Evolutionary conservation across 2,329 filamentous ascomycete species (phyloP), one percentile per base, ranked within the genome.

Genomic region (Fusarium sp.): DNA sequence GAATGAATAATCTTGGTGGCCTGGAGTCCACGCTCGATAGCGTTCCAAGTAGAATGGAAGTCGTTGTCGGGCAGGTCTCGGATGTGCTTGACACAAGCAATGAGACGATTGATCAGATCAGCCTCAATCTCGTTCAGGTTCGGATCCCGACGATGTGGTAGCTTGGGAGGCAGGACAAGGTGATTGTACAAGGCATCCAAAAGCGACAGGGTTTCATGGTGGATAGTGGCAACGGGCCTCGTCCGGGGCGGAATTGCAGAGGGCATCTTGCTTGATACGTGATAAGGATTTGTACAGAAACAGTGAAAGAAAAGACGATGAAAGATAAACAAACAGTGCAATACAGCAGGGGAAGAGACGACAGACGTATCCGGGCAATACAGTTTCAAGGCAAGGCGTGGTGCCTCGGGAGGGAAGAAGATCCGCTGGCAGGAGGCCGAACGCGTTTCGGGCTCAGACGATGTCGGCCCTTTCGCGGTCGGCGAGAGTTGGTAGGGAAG

Each of bases 181-280:
- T 79, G 77, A n/a, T 79, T 74, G 25, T 74, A 79, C 6, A 79
- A 35, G 3, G 74, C 71, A 6, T 78, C 74, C 10, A 64, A 54
- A n/a, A 77, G 27, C 11, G 65, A 74, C 14, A 71, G 47, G 18
- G 31, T 20, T 18, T 45, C 35, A 35, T 76, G 62, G 6, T 52
- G 58, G 20, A 22, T 40, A 18, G 60, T 27, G 9, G 42, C 33
- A 42, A 35, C 13, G 16, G 42, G 29, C 31, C 20, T 47, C 38
- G 35, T 27, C 2, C 22, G n/a, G 6, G 22, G 13, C 16, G 54
- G 31, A 22, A 65, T 42, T 11, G 65, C 35, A 22, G 35, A 31
- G 47, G 50, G 35, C 38, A 45, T 58, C 3, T 50, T 18, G 40
- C 45, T 18, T 13, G 14, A n/a, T 20, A 7, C 31, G 47, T 31